Base-by-base conservation (phyloP, 805 yeast genomes). In the Maudiozyma saulgeensis region DNA sequence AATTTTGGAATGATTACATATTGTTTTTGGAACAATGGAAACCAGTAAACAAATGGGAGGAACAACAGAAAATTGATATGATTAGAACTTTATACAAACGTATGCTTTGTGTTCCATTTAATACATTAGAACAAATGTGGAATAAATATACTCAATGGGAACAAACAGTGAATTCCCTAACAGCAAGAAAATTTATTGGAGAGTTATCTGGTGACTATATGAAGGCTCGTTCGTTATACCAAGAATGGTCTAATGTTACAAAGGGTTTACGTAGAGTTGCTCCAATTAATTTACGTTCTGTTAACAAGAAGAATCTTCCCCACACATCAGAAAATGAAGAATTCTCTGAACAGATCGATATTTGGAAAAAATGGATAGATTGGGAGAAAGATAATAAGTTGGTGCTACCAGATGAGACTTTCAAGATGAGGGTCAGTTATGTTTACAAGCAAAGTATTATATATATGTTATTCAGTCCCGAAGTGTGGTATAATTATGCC, bases 181-280 rank as follows among this genome's bases (percentile, higher is more conserved):
- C 90, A 3, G 93, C 96, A 3, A 80, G 95, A 59, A 87, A 87
- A 64, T 81, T 84, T 61, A 82, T 90, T 47, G 81, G 86, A 42
- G 97, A 90, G 57, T 75, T 80, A 52, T 84, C 95, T 12, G 81
- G 86, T 3, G 84, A 80, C 13, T 93, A 89, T 62, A 87, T 91
- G 96, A 80, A 77, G 55, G 90, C 96, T 1, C 75, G 96, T 53
- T 77, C 93, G 0, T 74, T 85, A 68, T 79, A 79, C 52, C 80
- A 78, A 41, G 96, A 87, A 60, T 79, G 88, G 76, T 71, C 74
- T 12, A 77, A 78, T 53, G 54, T 83, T 3, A 78, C 87, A 0
- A 68, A 69, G 37, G 77, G 75, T 19, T 59, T 86, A 9, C 70
- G 70, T 48, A 67, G 81, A 51, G 68, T 68, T 23, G 46, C 56